A percentile compares a stretch with the other conserved stretches of the same genome.
These are phyloP conservation scores for Epichloe typhina DNA, from an alignment of 2,329 filamentous ascomycete species.

Conservation along the genomic window DNA sequence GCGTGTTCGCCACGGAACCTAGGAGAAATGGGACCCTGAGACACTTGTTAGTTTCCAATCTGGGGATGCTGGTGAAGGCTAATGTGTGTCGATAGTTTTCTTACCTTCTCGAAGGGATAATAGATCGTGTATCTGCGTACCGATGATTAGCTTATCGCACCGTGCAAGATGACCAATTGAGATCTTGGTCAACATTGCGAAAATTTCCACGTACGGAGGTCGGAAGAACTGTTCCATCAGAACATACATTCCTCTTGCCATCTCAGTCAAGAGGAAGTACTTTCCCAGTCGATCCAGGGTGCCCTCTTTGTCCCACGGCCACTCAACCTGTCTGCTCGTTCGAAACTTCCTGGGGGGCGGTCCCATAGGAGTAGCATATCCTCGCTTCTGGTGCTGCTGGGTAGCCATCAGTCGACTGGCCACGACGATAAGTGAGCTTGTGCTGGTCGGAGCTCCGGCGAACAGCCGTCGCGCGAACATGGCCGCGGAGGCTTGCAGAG, in stretches of 20 bases:
- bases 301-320: constrained; percentile 68
- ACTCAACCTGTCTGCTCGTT: constrained; percentile 56
- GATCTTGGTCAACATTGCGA: not conserved
- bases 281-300: constrained; percentile 75
- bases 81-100: not conserved
- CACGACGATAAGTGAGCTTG: constrained; percentile 11
- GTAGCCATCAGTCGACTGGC: constrained; percentile 8
- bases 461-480: constrained; percentile 25
- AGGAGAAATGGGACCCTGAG: constrained; percentile 82
- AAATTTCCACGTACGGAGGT: constrained; percentile 65
- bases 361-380: constrained; percentile 58
- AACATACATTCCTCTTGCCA: constrained; percentile 96
- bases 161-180: not conserved
- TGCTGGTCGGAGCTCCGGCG: constrained; percentile 12
- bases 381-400: constrained; percentile 17
- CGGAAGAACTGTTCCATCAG: constrained; percentile 96
- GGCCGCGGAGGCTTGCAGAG: constrained; percentile 18
- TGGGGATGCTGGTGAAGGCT: not conserved
- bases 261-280: constrained; percentile 92
- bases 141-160: not conserved
- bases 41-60: constrained; percentile 9
- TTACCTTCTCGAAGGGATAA: constrained; percentile 93
- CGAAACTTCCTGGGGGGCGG: constrained; percentile 74
- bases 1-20: constrained; percentile 98
- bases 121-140: constrained; percentile 81